A percentile compares a stretch with the other conserved stretches of the same genome.
These are phyloP conservation scores for Aspergillus panamensis DNA, from an alignment of 495 filamentous ascomycete species.

Conservation along the genomic window DNA sequence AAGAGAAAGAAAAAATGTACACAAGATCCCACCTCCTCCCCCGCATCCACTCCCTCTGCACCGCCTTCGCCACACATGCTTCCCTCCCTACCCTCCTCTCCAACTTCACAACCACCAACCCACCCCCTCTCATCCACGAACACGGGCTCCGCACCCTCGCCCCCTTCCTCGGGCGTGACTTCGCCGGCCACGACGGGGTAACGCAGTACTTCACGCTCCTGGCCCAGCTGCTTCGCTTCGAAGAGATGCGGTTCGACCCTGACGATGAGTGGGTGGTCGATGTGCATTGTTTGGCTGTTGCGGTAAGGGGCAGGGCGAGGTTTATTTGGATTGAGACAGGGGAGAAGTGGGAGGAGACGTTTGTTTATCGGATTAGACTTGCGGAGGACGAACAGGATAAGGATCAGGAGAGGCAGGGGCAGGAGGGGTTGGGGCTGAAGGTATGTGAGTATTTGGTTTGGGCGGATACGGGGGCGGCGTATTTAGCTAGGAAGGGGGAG, in stretches of 20 bases:
- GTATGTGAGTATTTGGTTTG: slow-evolving; percentile 55
- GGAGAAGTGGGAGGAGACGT: slow-evolving; percentile 57
- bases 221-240: slow-evolving; percentile 36
- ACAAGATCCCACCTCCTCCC: neutral
- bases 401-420: slow-evolving; percentile 12
- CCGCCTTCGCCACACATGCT: slow-evolving; percentile 39
- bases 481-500: slow-evolving; percentile 51
- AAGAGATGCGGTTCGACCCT: slow-evolving; percentile 49
- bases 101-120: slow-evolving; percentile 46
- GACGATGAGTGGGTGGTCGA: slow-evolving; percentile 52
- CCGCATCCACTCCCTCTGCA: slow-evolving; percentile 40
- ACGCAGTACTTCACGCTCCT: slow-evolving; percentile 48
- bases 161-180: slow-evolving; percentile 58
- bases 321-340: slow-evolving; percentile 51
- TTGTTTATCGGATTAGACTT: slow-evolving; percentile 53
- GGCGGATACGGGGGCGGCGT: slow-evolving; percentile 63
- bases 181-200: slow-evolving; percentile 46
- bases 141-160: slow-evolving; percentile 59
- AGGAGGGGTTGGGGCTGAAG: slow-evolving; percentile 26
- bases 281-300: slow-evolving; percentile 37
- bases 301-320: slow-evolving; percentile 45
- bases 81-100: slow-evolving; percentile 34
- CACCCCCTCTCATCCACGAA: slow-evolving; percentile 45
- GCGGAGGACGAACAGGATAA: slow-evolving; percentile 37
- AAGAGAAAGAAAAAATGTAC: neutral